phyloP scores from a whole-genome alignment of 2,329 filamentous ascomycete genomes.

The Epichloe amarillans region DNA sequence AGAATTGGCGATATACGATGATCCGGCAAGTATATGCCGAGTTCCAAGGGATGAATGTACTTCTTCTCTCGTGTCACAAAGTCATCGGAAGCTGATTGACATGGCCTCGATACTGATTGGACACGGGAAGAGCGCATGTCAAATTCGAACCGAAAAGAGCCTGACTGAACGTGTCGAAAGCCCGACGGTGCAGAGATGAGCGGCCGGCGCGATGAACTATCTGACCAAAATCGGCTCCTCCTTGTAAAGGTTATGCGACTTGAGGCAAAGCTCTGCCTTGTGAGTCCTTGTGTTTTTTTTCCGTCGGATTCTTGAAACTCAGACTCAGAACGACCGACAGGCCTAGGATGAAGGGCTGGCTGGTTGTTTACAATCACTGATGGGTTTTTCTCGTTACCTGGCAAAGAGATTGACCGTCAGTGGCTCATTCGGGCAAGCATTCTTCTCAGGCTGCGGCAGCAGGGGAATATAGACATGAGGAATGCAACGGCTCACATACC shows the following conservation, averaged over 20 bases:
- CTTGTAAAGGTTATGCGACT: slow-evolving; percentile 30
- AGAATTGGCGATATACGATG: slow-evolving; percentile 41
- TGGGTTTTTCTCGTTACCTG: slow-evolving; percentile 18
- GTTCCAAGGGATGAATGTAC: slow-evolving; percentile 41
- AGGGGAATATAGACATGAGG: background rate
- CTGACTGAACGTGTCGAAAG: slow-evolving; percentile 44
- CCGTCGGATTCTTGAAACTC: slow-evolving; percentile 8
- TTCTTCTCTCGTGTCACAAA: slow-evolving; percentile 16
- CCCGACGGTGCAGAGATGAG: slow-evolving; percentile 45
- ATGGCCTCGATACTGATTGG: background rate
- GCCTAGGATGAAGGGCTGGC: slow-evolving; percentile 15
- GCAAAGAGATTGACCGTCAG: background rate
- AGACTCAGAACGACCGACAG: slow-evolving; percentile 13
- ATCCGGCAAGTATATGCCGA: slow-evolving; percentile 35
- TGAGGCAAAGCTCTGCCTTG: slow-evolving; percentile 15
- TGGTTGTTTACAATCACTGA: slow-evolving; percentile 16
- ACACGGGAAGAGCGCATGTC: slow-evolving; percentile 2
- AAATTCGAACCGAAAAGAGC: slow-evolving; percentile 25
- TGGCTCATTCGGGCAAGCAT: background rate
- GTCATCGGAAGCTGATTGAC: background rate
- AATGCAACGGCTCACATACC: slow-evolving; percentile 19
- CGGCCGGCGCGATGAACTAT: slow-evolving; percentile 35
- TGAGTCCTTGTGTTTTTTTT: slow-evolving; percentile 7
- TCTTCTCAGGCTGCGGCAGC: background rate
- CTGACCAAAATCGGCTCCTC: slow-evolving; percentile 32